Conservation (phyloP, 2,329 filamentous ascomycete genomes). For the Arthrinium phaeospermum region DNA sequence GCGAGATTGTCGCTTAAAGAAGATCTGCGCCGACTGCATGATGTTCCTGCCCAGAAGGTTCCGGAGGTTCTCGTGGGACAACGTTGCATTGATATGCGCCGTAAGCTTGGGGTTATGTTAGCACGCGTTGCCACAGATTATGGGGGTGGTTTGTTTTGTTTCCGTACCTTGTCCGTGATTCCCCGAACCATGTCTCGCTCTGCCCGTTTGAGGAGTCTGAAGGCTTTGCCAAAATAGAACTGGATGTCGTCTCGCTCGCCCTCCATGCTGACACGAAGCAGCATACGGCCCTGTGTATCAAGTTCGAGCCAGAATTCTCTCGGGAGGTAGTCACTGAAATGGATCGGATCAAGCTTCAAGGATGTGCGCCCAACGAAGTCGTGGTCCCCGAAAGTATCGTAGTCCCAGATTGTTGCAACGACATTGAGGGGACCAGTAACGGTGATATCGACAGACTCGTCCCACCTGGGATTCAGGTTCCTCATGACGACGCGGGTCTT, state of each 20-base stretch:
- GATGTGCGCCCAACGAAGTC: slow-evolving; percentile 98
- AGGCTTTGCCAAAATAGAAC: slow-evolving; percentile 97
- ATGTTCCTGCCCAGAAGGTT: slow-evolving; percentile 74
- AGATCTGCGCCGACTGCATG: slow-evolving; percentile 36
- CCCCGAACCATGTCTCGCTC: slow-evolving; percentile 98
- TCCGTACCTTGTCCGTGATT: slow-evolving; percentile 90
- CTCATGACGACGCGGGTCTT: slow-evolving; percentile 93
- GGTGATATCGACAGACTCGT: slow-evolving; percentile 95
- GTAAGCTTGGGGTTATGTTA: slow-evolving; percentile 66
- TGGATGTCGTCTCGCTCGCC: slow-evolving; percentile 98
- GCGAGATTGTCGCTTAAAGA: slow-evolving; percentile 58
- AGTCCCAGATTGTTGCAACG: slow-evolving; percentile 97
- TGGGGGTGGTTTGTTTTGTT: neutral
- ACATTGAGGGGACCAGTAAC: slow-evolving; percentile 91
- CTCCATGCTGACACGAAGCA: slow-evolving; percentile 97
- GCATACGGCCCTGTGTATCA: slow-evolving; percentile 88
- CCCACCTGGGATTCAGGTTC: slow-evolving; percentile 93
- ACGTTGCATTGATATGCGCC: slow-evolving; percentile 86
- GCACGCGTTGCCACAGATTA: slow-evolving; percentile 25
- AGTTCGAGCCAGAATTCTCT: slow-evolving; percentile 98
- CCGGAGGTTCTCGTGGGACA: slow-evolving; percentile 82
- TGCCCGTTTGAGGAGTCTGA: slow-evolving; percentile 91
- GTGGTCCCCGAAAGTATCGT: slow-evolving; percentile 95
- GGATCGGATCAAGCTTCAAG: slow-evolving; percentile 94
- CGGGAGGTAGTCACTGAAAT: slow-evolving; percentile 95